These are phyloP conservation scores for Chaetomium tenue DNA, from an alignment of 495 filamentous ascomycete species.

Conservation along the genomic window DNA sequence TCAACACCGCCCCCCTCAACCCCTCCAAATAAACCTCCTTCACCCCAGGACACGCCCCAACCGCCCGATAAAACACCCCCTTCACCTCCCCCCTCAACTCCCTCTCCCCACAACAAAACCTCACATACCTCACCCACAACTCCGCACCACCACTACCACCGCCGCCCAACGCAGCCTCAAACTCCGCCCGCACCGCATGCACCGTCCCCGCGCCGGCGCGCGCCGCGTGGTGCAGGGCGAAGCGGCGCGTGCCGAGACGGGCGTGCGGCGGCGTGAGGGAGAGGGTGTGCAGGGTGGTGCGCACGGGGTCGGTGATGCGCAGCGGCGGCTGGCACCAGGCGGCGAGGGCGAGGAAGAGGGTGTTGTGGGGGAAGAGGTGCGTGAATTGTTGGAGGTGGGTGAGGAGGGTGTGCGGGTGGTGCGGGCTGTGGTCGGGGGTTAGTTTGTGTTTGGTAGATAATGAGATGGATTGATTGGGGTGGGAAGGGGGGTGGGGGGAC, in stretches of 20 bases:
- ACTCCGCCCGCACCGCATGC: conserved; percentile 62
- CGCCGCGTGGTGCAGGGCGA: conserved; percentile 67
- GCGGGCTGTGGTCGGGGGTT: conserved; percentile 41
- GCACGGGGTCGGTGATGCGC: conserved; percentile 69
- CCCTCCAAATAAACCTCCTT: conserved; percentile 66
- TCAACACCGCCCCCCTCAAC: conserved; percentile 40
- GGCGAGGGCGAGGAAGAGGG: conserved; percentile 69
- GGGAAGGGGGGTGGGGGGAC: conserved; percentile 7
- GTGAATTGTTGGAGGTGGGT: conserved; percentile 58
- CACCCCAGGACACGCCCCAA: conserved; percentile 71
- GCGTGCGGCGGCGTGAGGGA: conserved; percentile 41
- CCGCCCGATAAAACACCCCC: conserved; percentile 64
- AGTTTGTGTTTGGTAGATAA: not conserved
- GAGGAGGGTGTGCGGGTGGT: conserved; percentile 64
- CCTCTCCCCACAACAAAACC: conserved; percentile 43
- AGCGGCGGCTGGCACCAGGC: conserved; percentile 64
- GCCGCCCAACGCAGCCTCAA: conserved; percentile 62
- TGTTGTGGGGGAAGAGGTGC: conserved; percentile 68
- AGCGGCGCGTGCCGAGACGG: conserved; percentile 55
- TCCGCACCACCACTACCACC: conserved; percentile 40
- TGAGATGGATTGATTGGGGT: too few species aligned
- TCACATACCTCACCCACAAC: conserved; percentile 67
- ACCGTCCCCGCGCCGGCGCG: conserved; percentile 49
- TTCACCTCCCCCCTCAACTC: conserved; percentile 23
- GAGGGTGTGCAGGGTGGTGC: conserved; percentile 54